These are phyloP conservation scores for Ustilago cynodontis DNA, from an alignment of 1,284 basidiomycete species.

Conservation along the genomic window DNA sequence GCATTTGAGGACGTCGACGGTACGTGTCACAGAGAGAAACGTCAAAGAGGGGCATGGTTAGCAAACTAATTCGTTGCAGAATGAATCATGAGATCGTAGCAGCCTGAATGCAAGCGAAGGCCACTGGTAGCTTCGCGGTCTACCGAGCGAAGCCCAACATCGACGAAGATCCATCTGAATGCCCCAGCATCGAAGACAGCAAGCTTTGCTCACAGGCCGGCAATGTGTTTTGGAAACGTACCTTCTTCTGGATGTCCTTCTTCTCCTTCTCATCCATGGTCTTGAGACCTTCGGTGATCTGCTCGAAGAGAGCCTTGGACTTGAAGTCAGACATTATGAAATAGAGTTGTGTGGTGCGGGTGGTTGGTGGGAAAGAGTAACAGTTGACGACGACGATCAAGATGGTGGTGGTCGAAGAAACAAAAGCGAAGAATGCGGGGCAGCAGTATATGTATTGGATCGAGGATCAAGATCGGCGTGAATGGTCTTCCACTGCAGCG, in stretches of 20 bases:
- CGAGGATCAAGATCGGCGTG: constrained; percentile 19
- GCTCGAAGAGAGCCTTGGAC: constrained; percentile 67
- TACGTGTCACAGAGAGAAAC: background rate
- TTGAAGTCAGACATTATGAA: constrained; percentile 67
- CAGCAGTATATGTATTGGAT: constrained; percentile 24
- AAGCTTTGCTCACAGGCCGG: too few relatives aligned
- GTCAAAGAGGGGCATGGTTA: background rate
- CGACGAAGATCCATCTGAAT: too few relatives aligned
- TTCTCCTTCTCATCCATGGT: constrained; percentile 80
- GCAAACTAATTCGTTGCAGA: background rate
- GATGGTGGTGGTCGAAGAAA: constrained; percentile 13
- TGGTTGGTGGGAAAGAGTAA: constrained; percentile 1
- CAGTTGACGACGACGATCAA: too few relatives aligned
- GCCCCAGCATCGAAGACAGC: too few relatives aligned
- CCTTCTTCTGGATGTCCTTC: constrained; percentile 87
- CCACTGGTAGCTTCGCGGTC: too few relatives aligned
- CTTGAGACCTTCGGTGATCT: constrained; percentile 77
- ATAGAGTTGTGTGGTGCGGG: constrained; percentile 5
- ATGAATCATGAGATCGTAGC: background rate
- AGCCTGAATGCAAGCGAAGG: too few relatives aligned
- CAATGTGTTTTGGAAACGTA: too few relatives aligned
- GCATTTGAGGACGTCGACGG: background rate
- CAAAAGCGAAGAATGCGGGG: constrained; percentile 15
- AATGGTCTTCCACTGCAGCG: constrained; percentile 3
- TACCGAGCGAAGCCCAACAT: too few relatives aligned